Percentiles rank a stretch among this genome's conserved stretches.
Evolutionary conservation across 108 stramenopile species (phyloP).

Genomic region (Aurantiochytrium sp.): DNA sequence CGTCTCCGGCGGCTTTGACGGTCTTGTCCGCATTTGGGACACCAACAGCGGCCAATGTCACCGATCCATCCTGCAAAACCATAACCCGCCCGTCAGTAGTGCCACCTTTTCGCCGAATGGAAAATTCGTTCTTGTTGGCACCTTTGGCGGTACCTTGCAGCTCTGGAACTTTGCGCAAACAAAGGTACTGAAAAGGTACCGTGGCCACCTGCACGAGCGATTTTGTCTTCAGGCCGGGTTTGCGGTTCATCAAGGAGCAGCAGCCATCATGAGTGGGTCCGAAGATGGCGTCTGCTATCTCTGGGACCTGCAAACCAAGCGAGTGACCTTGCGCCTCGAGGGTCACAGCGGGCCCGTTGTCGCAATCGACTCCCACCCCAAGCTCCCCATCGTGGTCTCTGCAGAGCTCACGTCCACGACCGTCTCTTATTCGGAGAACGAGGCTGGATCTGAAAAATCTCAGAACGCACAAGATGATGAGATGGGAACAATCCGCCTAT

Average conservation of each 20-base stretch:
- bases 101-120: constrained; percentile 83
- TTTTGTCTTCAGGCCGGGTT: not conserved
- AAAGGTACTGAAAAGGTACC: constrained; percentile 32
- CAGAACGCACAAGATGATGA: not conserved
- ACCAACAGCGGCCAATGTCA: not conserved
- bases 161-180: constrained; percentile 35
- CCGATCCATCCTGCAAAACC: not conserved
- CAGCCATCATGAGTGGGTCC: constrained; percentile 34
- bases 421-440: too few species aligned
- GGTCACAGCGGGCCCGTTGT: constrained; percentile 67
- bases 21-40: not conserved
- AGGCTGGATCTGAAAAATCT: too few species aligned
- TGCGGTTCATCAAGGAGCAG: not conserved
- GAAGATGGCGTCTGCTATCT: constrained; percentile 76
- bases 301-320: constrained; percentile 71
- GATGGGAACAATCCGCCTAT: not conserved
- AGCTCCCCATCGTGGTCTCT: not conserved
- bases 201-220: constrained; percentile 8
- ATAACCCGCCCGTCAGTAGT: constrained; percentile 63
- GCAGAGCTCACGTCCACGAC: not conserved
- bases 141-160: constrained; percentile 33
- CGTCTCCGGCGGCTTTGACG: not conserved
- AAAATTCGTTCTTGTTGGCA: constrained; percentile 39
- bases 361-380: constrained; percentile 62
- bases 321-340: constrained; percentile 61